Percentiles rank a stretch among this genome's conserved stretches.
Conservation (phyloP, 78 protist species). For the Cavenderia fasciculata region DNA sequence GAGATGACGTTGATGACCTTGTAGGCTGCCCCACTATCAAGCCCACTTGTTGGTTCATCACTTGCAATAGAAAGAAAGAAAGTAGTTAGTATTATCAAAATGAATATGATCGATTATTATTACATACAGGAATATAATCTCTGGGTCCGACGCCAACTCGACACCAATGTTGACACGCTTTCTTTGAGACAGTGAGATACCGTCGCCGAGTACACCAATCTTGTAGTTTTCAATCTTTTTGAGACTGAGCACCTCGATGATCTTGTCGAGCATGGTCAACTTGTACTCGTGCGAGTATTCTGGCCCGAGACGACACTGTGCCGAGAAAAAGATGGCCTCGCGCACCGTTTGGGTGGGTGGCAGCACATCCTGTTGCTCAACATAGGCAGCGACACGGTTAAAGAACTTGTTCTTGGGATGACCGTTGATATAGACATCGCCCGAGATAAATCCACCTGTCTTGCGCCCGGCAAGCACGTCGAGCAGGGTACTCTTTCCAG, state of each 20-base stretch:
- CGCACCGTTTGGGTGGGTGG: slow-evolving; percentile 79
- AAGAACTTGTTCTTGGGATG: slow-evolving; percentile 26
- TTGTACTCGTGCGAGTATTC: slow-evolving; percentile 13
- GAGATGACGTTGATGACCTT: slow-evolving; percentile 39
- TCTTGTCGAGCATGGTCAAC: background rate
- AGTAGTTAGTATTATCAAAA: no score
- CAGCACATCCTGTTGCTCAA: slow-evolving; percentile 73
- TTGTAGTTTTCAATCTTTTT: slow-evolving; percentile 17
- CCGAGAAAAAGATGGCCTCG: slow-evolving; percentile 67
- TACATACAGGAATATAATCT: slow-evolving; percentile 43
- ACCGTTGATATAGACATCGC: slow-evolving; percentile 61
- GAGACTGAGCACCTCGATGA: slow-evolving; percentile 43
- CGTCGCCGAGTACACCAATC: slow-evolving; percentile 68
- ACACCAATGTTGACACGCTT: slow-evolving; percentile 74
- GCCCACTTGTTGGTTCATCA: slow-evolving; percentile 84
- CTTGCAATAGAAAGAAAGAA: no score
- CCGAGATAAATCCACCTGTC: slow-evolving; percentile 68
- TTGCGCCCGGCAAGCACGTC: slow-evolving; percentile 61
- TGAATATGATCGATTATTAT: no score
- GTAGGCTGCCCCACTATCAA: slow-evolving; percentile 73
- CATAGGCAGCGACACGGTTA: slow-evolving; percentile 39
- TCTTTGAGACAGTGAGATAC: slow-evolving; percentile 72
- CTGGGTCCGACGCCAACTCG: slow-evolving; percentile 50
- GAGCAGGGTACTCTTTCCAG: slow-evolving; percentile 70
- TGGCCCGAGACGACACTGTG: slow-evolving; percentile 51